These are phyloP conservation scores for Stenocarpella maydis DNA, from an alignment of 2,329 filamentous ascomycete species.

Conservation along the genomic window DNA sequence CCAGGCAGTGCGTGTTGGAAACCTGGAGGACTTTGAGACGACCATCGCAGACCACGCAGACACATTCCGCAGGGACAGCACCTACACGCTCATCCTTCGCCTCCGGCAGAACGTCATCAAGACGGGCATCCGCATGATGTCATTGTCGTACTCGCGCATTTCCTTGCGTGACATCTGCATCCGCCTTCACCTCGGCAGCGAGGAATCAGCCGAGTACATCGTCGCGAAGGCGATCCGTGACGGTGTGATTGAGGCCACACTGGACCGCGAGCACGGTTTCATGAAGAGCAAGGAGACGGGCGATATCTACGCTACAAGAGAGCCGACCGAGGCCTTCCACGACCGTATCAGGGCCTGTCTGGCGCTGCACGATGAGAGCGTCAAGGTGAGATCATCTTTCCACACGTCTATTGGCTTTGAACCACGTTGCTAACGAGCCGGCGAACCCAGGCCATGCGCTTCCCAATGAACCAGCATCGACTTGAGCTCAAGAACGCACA, in stretches of 20 bases:
- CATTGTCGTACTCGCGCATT: conserved; percentile 95
- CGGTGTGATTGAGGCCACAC: conserved; percentile 92
- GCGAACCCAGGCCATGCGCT: conserved; percentile 84
- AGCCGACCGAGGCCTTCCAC: conserved; percentile 97
- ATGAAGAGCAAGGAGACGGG: conserved; percentile 99
- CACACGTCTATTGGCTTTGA: neutral
- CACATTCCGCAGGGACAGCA: conserved; percentile 90
- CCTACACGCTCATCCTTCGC: conserved; percentile 93
- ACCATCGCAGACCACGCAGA: conserved; percentile 83
- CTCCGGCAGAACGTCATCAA: conserved; percentile 99
- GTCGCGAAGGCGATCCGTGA: conserved; percentile 98
- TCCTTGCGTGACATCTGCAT: conserved; percentile 97
- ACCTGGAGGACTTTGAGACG: conserved; percentile 91
- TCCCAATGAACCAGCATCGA: conserved; percentile 99
- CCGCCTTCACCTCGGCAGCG: conserved; percentile 88
- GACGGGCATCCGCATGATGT: conserved; percentile 99
- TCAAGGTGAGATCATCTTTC: conserved; percentile 74
- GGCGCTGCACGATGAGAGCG: conserved; percentile 93
- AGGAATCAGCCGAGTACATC: conserved; percentile 98
- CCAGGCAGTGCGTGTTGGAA: conserved; percentile 94
- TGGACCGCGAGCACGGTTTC: conserved; percentile 93
- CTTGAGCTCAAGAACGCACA: conserved; percentile 97
- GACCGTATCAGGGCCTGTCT: conserved; percentile 94
- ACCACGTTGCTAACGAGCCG: conserved; percentile 36
- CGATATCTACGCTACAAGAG: conserved; percentile 94